Conservation (phyloP, 2,329 filamentous ascomycete genomes). For the Xylariaceae sp. region DNA sequence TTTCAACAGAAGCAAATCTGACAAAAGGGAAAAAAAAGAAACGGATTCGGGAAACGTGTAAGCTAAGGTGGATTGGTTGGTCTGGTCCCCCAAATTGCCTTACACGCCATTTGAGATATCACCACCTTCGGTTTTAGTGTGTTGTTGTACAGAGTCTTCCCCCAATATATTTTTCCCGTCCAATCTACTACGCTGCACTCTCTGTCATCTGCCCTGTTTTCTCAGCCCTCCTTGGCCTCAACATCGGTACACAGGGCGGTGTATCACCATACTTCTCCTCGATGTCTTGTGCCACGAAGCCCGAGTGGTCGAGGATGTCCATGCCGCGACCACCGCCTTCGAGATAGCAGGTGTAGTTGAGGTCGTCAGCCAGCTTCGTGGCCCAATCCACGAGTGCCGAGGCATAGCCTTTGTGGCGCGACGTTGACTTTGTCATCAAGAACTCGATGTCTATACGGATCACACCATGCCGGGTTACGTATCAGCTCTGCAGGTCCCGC, state of each 20-base stretch:
- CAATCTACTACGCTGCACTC: neutral
- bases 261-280: conserved; percentile 22
- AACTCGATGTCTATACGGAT: conserved; percentile 23
- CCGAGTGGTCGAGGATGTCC: conserved; percentile 23
- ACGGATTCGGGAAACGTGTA: conserved; percentile 9
- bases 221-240: conserved; percentile 16
- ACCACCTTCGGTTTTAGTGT: conserved; percentile 11
- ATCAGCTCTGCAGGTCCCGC: conserved; percentile 2
- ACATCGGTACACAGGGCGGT: conserved; percentile 25
- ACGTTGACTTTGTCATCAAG: conserved; percentile 22
- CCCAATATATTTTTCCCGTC: conserved; percentile 10
- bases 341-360: conserved; percentile 24
- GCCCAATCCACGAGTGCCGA: conserved; percentile 23
- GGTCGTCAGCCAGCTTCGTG: conserved; percentile 22
- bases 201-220: neutral
- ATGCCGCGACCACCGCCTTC: conserved; percentile 26
- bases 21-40: conserved; percentile 1
- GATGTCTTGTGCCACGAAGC: conserved; percentile 25
- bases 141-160: conserved; percentile 10
- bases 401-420: conserved; percentile 22
- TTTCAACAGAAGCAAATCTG: neutral
- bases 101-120: conserved; percentile 2
- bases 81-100: conserved; percentile 10
- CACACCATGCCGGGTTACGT: neutral
- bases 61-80: conserved; percentile 11